Percentiles rank a stretch among this genome's conserved stretches.
These are phyloP conservation scores for Pseudogymnoascus destructans DNA, from an alignment of 2,329 filamentous ascomycete species.

Conservation along the genomic window DNA sequence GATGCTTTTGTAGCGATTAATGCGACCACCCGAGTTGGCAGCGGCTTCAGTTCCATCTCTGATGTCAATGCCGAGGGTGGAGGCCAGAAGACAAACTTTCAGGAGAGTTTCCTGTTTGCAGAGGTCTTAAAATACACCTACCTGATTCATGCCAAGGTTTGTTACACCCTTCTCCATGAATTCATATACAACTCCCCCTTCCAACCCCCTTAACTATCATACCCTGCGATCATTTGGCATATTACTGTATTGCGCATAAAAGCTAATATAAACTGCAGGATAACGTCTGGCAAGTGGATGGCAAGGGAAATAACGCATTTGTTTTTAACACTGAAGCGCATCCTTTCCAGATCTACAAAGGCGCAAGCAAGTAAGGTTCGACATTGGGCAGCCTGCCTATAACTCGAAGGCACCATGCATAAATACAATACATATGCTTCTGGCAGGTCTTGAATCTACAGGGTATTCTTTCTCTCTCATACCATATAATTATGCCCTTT, in stretches of 20 bases:
- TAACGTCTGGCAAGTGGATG: constrained; percentile 39
- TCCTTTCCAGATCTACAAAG: constrained; percentile 35
- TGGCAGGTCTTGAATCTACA: background rate
- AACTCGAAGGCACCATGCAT: background rate
- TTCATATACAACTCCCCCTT: background rate
- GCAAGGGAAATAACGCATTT: constrained; percentile 38
- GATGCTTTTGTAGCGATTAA: constrained; percentile 60
- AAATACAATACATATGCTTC: background rate
- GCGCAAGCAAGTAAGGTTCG: background rate
- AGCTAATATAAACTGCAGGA: constrained; percentile 17
- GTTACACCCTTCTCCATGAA: constrained; percentile 9
- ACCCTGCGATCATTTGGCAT: constrained; percentile 4
- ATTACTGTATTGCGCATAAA: constrained; percentile 5
- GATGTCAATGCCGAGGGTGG: constrained; percentile 53
- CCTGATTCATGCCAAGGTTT: constrained; percentile 37
- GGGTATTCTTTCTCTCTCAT: background rate
- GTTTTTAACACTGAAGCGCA: constrained; percentile 56
- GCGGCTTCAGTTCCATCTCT: constrained; percentile 51
- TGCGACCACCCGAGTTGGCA: constrained; percentile 45
- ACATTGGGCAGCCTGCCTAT: background rate
- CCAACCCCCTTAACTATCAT: background rate
- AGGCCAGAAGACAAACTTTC: constrained; percentile 51
- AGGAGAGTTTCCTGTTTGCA: constrained; percentile 81
- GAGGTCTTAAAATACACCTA: constrained; percentile 80
- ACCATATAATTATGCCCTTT: background rate